Conservation (phyloP, 2,329 filamentous ascomycete genomes). For the Neonectria faginata region DNA sequence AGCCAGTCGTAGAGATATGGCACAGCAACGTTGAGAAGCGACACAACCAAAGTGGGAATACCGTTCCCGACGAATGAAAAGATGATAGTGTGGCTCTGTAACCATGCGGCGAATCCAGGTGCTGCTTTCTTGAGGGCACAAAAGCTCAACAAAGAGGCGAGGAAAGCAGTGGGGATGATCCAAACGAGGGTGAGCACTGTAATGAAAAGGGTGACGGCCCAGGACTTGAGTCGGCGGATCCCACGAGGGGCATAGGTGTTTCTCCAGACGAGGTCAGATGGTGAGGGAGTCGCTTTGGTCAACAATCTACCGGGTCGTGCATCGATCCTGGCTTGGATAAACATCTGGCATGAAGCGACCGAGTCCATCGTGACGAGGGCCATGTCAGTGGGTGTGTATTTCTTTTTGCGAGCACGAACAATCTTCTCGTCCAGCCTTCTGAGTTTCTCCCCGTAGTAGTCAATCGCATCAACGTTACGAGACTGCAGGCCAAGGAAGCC, state of each 20-base stretch:
- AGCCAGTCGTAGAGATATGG: constrained; percentile 96
- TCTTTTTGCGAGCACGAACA: constrained; percentile 74
- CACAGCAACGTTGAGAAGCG: constrained; percentile 87
- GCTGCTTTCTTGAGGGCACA: constrained; percentile 82
- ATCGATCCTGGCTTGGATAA: constrained; percentile 92
- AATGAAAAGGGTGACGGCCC: constrained; percentile 87
- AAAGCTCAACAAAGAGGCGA: constrained; percentile 84
- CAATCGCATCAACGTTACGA: constrained; percentile 86
- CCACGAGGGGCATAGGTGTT: constrained; percentile 88
- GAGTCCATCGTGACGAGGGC: constrained; percentile 99
- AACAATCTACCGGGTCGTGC: constrained; percentile 87
- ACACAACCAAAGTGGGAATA: constrained; percentile 85
- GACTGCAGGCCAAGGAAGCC: constrained; percentile 79
- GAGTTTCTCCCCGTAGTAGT: constrained; percentile 92
- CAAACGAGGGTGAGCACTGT: constrained; percentile 87
- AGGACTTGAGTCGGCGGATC: constrained; percentile 80
- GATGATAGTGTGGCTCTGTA: constrained; percentile 76
- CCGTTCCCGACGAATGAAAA: constrained; percentile 87
- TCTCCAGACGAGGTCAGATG: constrained; percentile 92
- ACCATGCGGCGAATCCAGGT: constrained; percentile 74
- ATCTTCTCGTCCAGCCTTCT: constrained; percentile 83
- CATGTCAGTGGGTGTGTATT: constrained; percentile 81
- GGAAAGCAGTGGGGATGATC: constrained; percentile 82
- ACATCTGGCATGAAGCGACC: constrained; percentile 93
- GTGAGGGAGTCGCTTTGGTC: constrained; percentile 87